Evolutionary conservation across 345 rosid genomes (phyloP), one percentile per base, ranked within the genome.

Genomic region (Syzygium aqueum): DNA sequence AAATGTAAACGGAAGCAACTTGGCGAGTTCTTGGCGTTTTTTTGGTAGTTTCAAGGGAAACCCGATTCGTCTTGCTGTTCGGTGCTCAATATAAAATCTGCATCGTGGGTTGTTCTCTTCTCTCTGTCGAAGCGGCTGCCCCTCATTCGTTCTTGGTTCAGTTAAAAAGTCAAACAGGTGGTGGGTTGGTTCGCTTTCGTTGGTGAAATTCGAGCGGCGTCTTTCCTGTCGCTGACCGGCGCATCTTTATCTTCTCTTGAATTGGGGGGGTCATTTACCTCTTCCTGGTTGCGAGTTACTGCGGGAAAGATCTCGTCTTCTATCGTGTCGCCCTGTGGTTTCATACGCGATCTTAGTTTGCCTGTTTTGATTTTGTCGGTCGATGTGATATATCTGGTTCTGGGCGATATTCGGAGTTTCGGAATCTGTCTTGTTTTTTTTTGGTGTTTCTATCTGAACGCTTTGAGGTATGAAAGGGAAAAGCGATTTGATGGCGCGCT

Each of bases 391-490:
- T 84, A 84, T 50, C 57, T 53, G 43, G 51, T 37, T 84, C 59
- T 84, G 54, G 85, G 85, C 40, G 67, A 30, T 84, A 28, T 57
- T 84, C 61, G 46, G 86, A 22, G 43, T 84, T 53, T 49, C 61
- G 65, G 63, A 28, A 53, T 84, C 65, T 53, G 46, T 84, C 25
- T 4, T 37, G 30, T 11, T 27, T 30, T 8, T 9, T 33, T 53
- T 19, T 17, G 17, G 43, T 30, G 33, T 33, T 27, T 33, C 65
- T 56, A 27, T 51, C 43, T 37, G 40, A n/a, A 85, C 33, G 80
- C 80, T 73, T 33, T 73, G 80, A 73, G 84, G 89, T 67, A 94
- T 94, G 93, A 92, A 89, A 89, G 95, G 91, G 63, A 94, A 89
- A 86, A 46, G 89, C 85, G 94, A 88, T 80, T 84, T 84, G 77